A percentile compares a stretch with the other conserved stretches of the same genome.
phyloP scores from a whole-genome alignment of 257 asterid species.

The Striga asiatica region DNA sequence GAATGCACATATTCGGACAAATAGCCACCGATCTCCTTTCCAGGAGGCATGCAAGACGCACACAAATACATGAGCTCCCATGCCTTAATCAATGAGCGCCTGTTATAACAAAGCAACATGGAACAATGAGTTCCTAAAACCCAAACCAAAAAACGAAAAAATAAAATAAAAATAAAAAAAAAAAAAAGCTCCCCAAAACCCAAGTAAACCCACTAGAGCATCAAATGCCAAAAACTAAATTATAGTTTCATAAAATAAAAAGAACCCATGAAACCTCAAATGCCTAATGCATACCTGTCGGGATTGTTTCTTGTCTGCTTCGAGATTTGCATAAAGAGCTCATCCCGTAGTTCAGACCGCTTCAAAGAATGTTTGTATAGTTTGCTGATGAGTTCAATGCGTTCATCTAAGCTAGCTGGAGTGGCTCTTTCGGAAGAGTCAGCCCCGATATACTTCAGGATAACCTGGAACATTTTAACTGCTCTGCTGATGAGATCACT shows the following conservation, averaged over 20 bases:
- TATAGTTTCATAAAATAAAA: too few relatives aligned
- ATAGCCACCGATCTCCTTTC: conserved; percentile 91
- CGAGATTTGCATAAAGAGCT: conserved; percentile 79
- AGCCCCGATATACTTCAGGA: conserved; percentile 83
- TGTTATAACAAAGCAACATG: conserved; percentile 26
- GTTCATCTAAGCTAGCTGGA: conserved; percentile 59
- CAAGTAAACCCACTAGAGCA: neutral
- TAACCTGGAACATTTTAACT: conserved; percentile 74
- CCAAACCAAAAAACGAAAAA: conserved; percentile 12
- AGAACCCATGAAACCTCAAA: conserved; percentile 9
- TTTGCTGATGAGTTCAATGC: conserved; percentile 74
- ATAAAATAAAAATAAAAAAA: neutral
- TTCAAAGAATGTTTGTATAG: conserved; percentile 83
- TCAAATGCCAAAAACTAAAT: neutral
- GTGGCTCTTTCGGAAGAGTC: conserved; percentile 62
- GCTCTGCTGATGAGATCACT: conserved; percentile 74
- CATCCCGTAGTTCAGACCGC: conserved; percentile 95
- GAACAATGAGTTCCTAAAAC: conserved; percentile 4
- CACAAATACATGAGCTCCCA: conserved; percentile 97
- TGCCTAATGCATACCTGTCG: conserved; percentile 44
- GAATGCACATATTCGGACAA: conserved; percentile 71
- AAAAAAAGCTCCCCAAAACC: conserved; percentile 5
- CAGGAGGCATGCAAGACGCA: conserved; percentile 97
- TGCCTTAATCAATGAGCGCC: conserved; percentile 67
- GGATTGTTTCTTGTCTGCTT: conserved; percentile 95